Conservation (phyloP, 1,284 basidiomycete genomes). For the Coriolopsis trogii region DNA sequence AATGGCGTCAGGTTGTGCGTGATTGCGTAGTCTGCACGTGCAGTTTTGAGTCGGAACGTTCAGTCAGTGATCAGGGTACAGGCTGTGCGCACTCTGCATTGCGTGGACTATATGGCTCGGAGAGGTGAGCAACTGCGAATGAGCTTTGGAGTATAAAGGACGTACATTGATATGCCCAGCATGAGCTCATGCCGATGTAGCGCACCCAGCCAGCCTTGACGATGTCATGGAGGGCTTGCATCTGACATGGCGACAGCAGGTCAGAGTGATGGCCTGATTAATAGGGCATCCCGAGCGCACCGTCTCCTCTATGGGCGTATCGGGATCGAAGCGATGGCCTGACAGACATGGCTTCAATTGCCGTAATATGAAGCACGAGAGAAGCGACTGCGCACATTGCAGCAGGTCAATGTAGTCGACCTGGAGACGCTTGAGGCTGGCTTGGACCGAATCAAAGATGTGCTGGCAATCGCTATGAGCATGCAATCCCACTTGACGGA, state of each 20-base stretch:
- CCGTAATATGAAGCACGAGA: neutral
- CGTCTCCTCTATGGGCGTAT: conserved; percentile 35
- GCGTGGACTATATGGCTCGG: conserved; percentile 31
- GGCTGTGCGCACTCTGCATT: conserved; percentile 37
- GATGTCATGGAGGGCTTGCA: conserved; percentile 40
- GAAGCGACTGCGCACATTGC: conserved; percentile 45
- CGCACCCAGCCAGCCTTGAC: conserved; percentile 39
- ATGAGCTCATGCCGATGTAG: conserved; percentile 45
- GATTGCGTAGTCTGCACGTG: conserved; percentile 35
- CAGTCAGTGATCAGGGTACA: neutral
- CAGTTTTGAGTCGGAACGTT: neutral
- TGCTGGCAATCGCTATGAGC: conserved; percentile 39
- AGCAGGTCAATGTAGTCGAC: conserved; percentile 74
- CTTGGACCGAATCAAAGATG: conserved; percentile 73
- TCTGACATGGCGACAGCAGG: conserved; percentile 9
- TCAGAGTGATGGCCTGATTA: neutral
- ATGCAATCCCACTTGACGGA: neutral
- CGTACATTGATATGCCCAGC: conserved; percentile 40
- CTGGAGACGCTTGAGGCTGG: conserved; percentile 64
- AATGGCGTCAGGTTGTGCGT: conserved; percentile 36
- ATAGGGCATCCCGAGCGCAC: conserved; percentile 1
- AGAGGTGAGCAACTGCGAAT: neutral
- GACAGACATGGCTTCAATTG: conserved; percentile 31
- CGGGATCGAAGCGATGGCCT: conserved; percentile 33
- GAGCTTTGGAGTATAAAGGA: neutral